Percentiles rank a stretch among this genome's conserved stretches.
phyloP scores from a whole-genome alignment of 495 filamentous ascomycete genomes.

The Corynascus novoguineensis region DNA sequence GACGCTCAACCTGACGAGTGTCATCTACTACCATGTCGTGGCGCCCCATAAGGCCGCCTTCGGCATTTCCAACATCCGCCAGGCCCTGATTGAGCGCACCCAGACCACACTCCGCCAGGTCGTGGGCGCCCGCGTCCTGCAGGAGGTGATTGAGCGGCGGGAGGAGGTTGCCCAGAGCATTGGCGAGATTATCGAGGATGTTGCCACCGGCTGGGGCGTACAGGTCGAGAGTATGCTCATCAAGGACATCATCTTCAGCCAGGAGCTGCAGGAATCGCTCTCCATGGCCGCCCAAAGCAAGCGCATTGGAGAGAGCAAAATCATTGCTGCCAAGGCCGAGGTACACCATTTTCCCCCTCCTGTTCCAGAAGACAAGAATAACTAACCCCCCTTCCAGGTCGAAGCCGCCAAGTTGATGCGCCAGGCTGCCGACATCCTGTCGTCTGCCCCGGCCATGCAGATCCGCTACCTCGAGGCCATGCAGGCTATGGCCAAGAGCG shows the following conservation, averaged over 20 bases:
- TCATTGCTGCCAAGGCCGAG: slow-evolving; percentile 93
- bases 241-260: slow-evolving; percentile 98
- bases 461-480: slow-evolving; percentile 99
- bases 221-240: slow-evolving; percentile 97
- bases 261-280: slow-evolving; percentile 93
- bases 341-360: neutral
- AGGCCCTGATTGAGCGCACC: slow-evolving; percentile 93
- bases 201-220: slow-evolving; percentile 90
- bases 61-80: slow-evolving; percentile 88
- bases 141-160: slow-evolving; percentile 98
- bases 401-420: slow-evolving; percentile 97
- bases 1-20: slow-evolving; percentile 37
- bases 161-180: slow-evolving; percentile 95
- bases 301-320: slow-evolving; percentile 96
- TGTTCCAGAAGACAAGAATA: neutral
- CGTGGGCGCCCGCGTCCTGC: slow-evolving; percentile 89
- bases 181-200: slow-evolving; percentile 95
- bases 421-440: slow-evolving; percentile 93
- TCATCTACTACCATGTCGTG: slow-evolving; percentile 98
- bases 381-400: slow-evolving; percentile 40
- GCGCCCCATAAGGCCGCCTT: slow-evolving; percentile 97
- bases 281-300: slow-evolving; percentile 99
- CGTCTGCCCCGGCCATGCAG: slow-evolving; percentile 94
- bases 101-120: slow-evolving; percentile 98
- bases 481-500: slow-evolving; percentile 96